Evolutionary conservation across 1,284 basidiomycete species (phyloP).

Genomic region (Neolentinus lepideus): DNA sequence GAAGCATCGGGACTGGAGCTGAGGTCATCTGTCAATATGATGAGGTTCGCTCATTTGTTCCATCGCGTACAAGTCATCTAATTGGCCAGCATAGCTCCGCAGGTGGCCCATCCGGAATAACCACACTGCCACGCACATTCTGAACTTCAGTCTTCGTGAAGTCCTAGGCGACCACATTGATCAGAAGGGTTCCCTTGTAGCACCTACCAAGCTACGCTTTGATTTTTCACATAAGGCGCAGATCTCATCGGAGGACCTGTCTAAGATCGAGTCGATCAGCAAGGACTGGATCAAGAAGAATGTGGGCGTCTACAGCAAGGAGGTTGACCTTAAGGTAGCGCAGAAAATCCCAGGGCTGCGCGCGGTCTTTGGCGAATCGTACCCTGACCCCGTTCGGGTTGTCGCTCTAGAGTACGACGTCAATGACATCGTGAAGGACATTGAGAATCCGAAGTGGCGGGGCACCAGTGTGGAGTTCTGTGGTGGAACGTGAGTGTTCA

Average conservation of each 20-base stretch:
- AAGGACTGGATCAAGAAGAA: constrained; percentile 89
- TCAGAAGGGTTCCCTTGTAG: constrained; percentile 97
- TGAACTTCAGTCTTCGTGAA: constrained; percentile 92
- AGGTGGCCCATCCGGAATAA: constrained; percentile 96
- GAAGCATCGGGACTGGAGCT: constrained; percentile 60
- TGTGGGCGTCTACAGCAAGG: constrained; percentile 84
- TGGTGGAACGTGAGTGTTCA: constrained; percentile 81
- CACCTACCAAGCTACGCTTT: constrained; percentile 92
- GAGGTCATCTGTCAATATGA: constrained; percentile 72
- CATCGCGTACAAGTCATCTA: too few species aligned
- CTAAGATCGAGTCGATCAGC: constrained; percentile 80
- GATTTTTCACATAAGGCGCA: constrained; percentile 97
- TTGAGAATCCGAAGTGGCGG: constrained; percentile 88
- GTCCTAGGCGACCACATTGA: constrained; percentile 95
- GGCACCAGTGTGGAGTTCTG: constrained; percentile 94
- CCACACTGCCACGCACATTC: constrained; percentile 97
- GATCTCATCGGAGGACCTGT: constrained; percentile 69
- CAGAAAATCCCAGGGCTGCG: constrained; percentile 88
- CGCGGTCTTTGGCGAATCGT: constrained; percentile 97
- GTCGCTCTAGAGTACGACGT: constrained; percentile 87
- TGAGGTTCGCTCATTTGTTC: constrained; percentile 37
- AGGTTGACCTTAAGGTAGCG: constrained; percentile 78
- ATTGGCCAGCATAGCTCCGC: constrained; percentile 52
- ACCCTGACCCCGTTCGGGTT: constrained; percentile 96
- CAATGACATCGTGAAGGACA: constrained; percentile 80